Evolutionary conservation across 495 filamentous ascomycete species (phyloP).

Genomic region (Talaromyces stipitatus): DNA sequence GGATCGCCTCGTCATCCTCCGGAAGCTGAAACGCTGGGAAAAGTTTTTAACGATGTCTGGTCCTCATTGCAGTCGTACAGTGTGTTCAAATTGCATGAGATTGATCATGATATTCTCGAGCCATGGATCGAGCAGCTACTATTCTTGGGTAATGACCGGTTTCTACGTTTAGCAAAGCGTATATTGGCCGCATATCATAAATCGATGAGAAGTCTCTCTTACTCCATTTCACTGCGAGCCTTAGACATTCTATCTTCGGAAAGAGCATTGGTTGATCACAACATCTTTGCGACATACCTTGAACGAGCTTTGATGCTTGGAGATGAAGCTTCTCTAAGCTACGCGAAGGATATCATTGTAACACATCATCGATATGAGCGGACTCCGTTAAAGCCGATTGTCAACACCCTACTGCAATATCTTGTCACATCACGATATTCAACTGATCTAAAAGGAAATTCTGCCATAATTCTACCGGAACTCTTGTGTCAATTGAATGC

Average conservation of each 20-base stretch:
- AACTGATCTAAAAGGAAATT: neutral
- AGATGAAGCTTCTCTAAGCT: neutral
- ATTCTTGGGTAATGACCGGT: neutral
- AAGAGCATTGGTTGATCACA: neutral
- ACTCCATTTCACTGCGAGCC: conserved; percentile 16
- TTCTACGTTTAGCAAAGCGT: conserved; percentile 20
- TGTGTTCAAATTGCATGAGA: conserved; percentile 26
- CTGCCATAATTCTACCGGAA: neutral
- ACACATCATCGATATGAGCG: neutral
- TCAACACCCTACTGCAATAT: neutral
- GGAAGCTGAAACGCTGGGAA: conserved; percentile 9
- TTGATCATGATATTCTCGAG: conserved; percentile 20
- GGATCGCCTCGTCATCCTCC: neutral
- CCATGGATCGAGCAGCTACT: conserved; percentile 25
- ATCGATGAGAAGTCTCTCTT: conserved; percentile 2
- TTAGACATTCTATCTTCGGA: neutral
- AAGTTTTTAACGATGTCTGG: conserved; percentile 28
- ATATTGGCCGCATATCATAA: conserved; percentile 23
- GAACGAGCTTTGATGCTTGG: neutral
- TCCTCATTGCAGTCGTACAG: conserved; percentile 31
- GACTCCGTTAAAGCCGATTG: neutral
- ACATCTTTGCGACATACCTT: neutral
- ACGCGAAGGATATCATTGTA: neutral
- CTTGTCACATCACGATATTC: neutral
- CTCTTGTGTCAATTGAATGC: conserved; percentile 9